phyloP scores from a whole-genome alignment of 2,329 filamentous ascomycete genomes.

The Domatiomyces catenatus region DNA sequence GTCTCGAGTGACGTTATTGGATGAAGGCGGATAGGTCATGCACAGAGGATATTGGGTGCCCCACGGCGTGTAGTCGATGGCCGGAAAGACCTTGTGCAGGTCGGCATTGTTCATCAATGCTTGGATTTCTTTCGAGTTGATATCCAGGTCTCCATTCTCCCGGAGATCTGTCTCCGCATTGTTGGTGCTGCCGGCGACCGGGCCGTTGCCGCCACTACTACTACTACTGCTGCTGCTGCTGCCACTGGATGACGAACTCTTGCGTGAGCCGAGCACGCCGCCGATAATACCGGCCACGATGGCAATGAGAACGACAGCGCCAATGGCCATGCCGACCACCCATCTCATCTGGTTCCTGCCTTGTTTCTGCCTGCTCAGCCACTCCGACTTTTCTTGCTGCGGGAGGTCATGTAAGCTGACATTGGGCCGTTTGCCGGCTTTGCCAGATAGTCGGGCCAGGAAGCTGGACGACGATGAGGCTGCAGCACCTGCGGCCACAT shows the following conservation, averaged over 20 bases:
- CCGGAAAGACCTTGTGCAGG: conserved; percentile 85
- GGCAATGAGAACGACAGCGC: conserved; percentile 50
- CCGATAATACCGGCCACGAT: conserved; percentile 63
- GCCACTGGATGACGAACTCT: conserved; percentile 22
- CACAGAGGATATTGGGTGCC: conserved; percentile 84
- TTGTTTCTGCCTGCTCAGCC: conserved; percentile 43
- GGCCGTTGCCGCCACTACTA: background rate
- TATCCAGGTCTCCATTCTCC: conserved; percentile 54
- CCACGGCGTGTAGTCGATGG: conserved; percentile 87
- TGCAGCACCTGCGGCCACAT: conserved; percentile 32
- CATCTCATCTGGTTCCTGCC: conserved; percentile 54
- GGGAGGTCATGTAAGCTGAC: background rate
- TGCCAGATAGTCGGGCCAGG: conserved; percentile 26
- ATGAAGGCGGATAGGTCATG: conserved; percentile 58
- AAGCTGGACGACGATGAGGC: conserved; percentile 27
- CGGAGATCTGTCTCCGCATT: conserved; percentile 45
- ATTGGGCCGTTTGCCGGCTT: conserved; percentile 13
- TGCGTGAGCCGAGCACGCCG: conserved; percentile 46
- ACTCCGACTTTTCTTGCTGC: conserved; percentile 47
- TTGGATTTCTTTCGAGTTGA: conserved; percentile 66
- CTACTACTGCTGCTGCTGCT: conserved; percentile 7
- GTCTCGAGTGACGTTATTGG: conserved; percentile 89
- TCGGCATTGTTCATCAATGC: conserved; percentile 62
- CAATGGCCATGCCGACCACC: conserved; percentile 50
- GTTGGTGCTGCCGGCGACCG: conserved; percentile 16